Base-by-base conservation (phyloP, 305 asterid species). In the Fraxinus xanthoxyloides region DNA sequence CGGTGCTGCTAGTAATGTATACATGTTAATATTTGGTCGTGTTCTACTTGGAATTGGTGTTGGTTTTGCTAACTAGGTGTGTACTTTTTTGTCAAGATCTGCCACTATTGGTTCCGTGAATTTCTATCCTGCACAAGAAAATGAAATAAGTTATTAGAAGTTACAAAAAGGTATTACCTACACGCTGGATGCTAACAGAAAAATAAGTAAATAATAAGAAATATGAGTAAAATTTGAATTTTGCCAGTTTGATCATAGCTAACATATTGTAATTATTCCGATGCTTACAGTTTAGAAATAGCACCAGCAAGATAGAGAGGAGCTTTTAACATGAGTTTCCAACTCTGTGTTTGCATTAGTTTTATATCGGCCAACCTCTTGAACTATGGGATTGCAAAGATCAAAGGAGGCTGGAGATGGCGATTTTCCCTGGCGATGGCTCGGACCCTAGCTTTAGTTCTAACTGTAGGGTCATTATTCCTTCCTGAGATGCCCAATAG, bases 401-500 rank as follows among this genome's bases (percentile, higher is more conserved):
- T 92, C 67, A 82, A 77, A 43, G 89, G 86, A 43, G 92, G 92
- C 2, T 90, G 87, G 85, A 92, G 94, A 4, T 91, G 95, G 95
- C 77, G 93, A 63, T 38, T 91, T 12, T 91, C 95, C 24, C 8
- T 91, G 26, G 89, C 86, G 12, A 72, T 87, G 89, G 95, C 93
- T 10, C 92, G 89, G 10, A 86, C 69, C 35, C 95, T 91, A 5
- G 91, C 93, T 1, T 75, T 76, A 28, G 12, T 90, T 82, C 84
- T 91, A 38, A 85, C 88, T 3, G 1, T 87, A 0, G 95, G 95
- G 30, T 89, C 92, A 0, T 65, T 90, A 19, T 88, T 91, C 82
- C 88, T 91, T 48, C 94, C 95, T 1, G 97, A 92, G 61, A 91
- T 94, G 0, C 95, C 97, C 8, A 91, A 84, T 87, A 90, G 93